Evolutionary conservation across 139 green algal genomes (phyloP).

Genomic region (Volvox africanus): DNA sequence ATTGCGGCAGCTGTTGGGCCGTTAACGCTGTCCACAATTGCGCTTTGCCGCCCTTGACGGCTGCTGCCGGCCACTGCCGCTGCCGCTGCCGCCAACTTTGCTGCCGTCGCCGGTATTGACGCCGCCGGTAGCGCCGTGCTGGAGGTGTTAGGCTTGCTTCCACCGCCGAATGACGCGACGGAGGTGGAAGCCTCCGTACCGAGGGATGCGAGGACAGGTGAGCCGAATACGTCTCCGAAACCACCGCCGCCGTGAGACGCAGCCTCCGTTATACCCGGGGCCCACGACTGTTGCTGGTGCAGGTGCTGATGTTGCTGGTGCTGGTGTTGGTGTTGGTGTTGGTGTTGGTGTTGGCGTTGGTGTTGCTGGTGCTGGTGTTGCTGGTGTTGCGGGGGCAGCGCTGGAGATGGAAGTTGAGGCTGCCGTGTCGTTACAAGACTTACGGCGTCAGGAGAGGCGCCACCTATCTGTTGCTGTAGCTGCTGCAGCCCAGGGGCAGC

Average conservation of each 20-base stretch:
- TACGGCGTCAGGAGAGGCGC: too few species aligned
- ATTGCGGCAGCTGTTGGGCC: not conserved
- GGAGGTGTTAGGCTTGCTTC: not conserved
- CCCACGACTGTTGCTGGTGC: not conserved
- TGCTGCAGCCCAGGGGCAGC: too few species aligned
- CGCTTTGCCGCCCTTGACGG: not conserved
- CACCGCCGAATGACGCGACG: not conserved
- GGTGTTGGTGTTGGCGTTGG: not conserved
- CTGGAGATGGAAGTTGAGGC: not conserved
- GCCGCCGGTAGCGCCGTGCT: not conserved
- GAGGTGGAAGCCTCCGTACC: not conserved
- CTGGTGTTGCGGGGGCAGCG: not conserved
- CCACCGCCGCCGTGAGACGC: not conserved
- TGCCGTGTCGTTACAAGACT: too few species aligned
- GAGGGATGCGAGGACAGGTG: not conserved
- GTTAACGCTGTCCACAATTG: not conserved
- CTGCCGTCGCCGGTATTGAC: too few species aligned
- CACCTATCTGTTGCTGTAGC: too few species aligned
- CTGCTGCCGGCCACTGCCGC: not conserved
- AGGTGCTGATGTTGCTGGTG: constrained; percentile 4
- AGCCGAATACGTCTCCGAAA: not conserved
- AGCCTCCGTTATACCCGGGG: not conserved
- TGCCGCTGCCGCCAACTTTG: not conserved
- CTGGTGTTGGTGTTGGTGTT: not conserved
- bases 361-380: not conserved